Evolutionary conservation across 768 basidiomycete genomes (phyloP).

Genomic region (Sarcodon sp.): DNA sequence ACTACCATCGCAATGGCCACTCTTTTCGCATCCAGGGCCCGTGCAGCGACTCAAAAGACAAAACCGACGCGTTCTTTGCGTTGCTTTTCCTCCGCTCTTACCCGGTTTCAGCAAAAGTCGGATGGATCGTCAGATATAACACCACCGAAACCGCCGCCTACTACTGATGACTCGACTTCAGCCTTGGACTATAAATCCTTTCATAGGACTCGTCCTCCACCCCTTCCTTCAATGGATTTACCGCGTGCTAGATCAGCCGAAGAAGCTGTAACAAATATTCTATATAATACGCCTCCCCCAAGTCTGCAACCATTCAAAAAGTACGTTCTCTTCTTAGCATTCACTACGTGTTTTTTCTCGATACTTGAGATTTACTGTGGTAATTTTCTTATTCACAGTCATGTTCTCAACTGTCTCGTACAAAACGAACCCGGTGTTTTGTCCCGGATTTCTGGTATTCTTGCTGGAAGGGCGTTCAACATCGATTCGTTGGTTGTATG

Average conservation of each 20-base stretch:
- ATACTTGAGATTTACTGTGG: not conserved
- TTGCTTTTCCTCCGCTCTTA: not conserved
- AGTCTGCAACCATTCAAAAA: constrained; percentile 89
- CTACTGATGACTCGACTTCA: constrained; percentile 89
- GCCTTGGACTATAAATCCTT: constrained; percentile 84
- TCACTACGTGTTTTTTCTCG: not conserved
- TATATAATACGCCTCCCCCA: constrained; percentile 92
- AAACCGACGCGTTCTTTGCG: not conserved
- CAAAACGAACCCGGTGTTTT: constrained; percentile 99
- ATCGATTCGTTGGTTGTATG: constrained; percentile 98
- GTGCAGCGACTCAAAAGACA: not conserved
- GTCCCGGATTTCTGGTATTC: constrained; percentile 92
- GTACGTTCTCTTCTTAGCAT: constrained; percentile 26
- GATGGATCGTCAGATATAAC: not conserved
- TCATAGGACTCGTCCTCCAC: constrained; percentile 65
- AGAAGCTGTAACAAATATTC: constrained; percentile 94
- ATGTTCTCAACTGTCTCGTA: constrained; percentile 93
- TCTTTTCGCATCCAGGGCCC: not conserved
- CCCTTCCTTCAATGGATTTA: constrained; percentile 76
- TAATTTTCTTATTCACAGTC: constrained; percentile 46
- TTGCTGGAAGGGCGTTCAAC: constrained; percentile 96
- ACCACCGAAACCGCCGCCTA: constrained; percentile 58
- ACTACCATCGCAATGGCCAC: not conserved
- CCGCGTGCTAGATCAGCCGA: constrained; percentile 79
- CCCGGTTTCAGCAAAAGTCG: not conserved